A percentile compares a stretch with the other conserved stretches of the same genome.
Conservation (phyloP, 306 rosid species). For the Argentina anserina region DNA sequence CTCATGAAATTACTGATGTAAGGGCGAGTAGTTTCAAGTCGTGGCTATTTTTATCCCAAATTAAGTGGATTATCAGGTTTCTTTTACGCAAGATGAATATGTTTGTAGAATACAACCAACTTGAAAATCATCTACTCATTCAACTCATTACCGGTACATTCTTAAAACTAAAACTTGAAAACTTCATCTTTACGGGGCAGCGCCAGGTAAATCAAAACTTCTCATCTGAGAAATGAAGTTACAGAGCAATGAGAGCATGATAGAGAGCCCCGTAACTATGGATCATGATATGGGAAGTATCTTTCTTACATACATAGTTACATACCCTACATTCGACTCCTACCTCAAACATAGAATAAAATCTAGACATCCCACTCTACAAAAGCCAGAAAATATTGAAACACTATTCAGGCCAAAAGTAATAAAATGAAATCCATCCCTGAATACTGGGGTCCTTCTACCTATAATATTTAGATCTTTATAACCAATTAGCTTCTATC, state of each 20-base stretch:
- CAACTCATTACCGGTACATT: neutral
- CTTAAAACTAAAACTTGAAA: neutral
- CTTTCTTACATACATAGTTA: too few species aligned
- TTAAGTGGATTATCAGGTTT: neutral
- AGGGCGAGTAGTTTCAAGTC: too few species aligned
- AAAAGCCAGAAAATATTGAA: too few species aligned
- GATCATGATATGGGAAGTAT: too few species aligned
- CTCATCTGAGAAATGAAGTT: neutral
- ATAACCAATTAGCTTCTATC: neutral
- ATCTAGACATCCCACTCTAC: too few species aligned
- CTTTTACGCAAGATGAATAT: neutral
- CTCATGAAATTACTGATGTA: too few species aligned
- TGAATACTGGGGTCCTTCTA: neutral
- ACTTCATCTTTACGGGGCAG: neutral
- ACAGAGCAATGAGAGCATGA: neutral
- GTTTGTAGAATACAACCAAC: neutral
- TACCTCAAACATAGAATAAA: too few species aligned
- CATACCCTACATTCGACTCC: too few species aligned
- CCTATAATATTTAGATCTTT: neutral
- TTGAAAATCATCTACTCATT: neutral
- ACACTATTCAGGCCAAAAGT: too few species aligned
- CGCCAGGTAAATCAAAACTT: neutral
- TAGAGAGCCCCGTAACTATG: neutral
- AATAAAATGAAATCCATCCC: neutral
- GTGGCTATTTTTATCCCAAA: neutral